Base-by-base conservation (phyloP, 352 stramenopile genomes). In the Globisporangium orthogonon region DNA sequence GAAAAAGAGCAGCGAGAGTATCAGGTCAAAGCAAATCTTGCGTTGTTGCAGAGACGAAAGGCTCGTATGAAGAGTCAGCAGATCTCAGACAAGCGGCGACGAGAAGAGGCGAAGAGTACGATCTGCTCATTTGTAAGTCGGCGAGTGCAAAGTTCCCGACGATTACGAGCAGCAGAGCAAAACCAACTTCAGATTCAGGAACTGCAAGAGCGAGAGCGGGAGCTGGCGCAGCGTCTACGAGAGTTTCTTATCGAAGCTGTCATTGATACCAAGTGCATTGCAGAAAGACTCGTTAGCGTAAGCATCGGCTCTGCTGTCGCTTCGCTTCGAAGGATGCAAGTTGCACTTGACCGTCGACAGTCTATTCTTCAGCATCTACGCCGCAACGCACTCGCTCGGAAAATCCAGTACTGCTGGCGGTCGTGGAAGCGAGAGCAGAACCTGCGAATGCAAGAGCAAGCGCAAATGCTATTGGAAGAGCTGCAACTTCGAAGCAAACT, bases 201-300 rank as follows among this genome's bases (percentile, higher is more conserved):
- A 15, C 59, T 69, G n/a, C 43, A 45, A 17, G 46, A 50, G 0
- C 40, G 57, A 14, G 53, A 78, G 7, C 52, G 67, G 7, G n/a
- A 50, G 17, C 54, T 62, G 35, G 69, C 71, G 35, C 49, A 60
- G 4, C 46, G 54, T n/a, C 64, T 70, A 28, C 63, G 66, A 29
- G 44, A 60, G 41, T 62, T 67, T 17, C 33, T 83, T 7, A 61
- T 83, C 2, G 54, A 74, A 30, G 47, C 72, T 2, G 53, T 79
- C 46, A 56, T 83, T n/a, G 50, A 67, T 5, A 56, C 71, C n/a
- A 76, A 76, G 47, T 53, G 70, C 43, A 28, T 69, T 6, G 58
- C 54, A 2, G 73, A 83, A 30, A 45, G 28, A 2, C 56, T 78
- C 47, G 54, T 45, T 6, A 29, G 1, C 9, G 33, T 11, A 48